These are phyloP conservation scores for Pelargonium myrrhifolium DNA, from an alignment of 441 rosid genomes.

Conservation along the genomic window DNA sequence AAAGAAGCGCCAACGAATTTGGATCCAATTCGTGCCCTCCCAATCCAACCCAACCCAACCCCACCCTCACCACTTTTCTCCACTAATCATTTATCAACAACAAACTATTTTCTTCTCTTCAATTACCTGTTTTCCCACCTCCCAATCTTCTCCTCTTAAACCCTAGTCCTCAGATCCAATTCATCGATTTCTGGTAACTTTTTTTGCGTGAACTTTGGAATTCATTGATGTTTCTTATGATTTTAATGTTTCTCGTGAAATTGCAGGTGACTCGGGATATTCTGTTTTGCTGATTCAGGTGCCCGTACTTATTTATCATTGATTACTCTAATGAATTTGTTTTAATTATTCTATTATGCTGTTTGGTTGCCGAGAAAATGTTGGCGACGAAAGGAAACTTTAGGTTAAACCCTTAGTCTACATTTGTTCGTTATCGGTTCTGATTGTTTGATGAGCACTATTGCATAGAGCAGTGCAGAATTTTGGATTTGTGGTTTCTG, in stretches of 20 bases:
- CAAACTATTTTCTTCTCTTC: not conserved
- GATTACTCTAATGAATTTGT: not conserved
- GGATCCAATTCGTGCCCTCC: constrained; percentile 29
- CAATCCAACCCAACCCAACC: not conserved
- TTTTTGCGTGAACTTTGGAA: not conserved
- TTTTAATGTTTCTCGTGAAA: not conserved
- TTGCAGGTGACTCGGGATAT: not conserved
- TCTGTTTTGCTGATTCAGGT: not conserved
- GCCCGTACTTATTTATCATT: not conserved
- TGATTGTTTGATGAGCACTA: not conserved
- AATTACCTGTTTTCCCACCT: not conserved
- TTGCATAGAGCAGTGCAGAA: not conserved
- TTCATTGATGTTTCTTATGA: not conserved
- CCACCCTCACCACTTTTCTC: too few species aligned
- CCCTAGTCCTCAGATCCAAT: not conserved
- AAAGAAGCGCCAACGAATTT: constrained; percentile 44
- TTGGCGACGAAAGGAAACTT: not conserved
- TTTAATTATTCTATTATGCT: not conserved
- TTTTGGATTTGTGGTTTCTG: not conserved
- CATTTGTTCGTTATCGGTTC: not conserved
- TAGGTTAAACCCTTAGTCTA: not conserved
- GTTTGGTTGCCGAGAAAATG: constrained; percentile 5
- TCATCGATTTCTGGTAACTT: not conserved
- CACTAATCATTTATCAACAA: not conserved
- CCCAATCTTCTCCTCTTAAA: not conserved